Evolutionary conservation across 108 stramenopile species (phyloP), one percentile per base, ranked within the genome.

Genomic region (Chaetoceros tenuissimus): DNA sequence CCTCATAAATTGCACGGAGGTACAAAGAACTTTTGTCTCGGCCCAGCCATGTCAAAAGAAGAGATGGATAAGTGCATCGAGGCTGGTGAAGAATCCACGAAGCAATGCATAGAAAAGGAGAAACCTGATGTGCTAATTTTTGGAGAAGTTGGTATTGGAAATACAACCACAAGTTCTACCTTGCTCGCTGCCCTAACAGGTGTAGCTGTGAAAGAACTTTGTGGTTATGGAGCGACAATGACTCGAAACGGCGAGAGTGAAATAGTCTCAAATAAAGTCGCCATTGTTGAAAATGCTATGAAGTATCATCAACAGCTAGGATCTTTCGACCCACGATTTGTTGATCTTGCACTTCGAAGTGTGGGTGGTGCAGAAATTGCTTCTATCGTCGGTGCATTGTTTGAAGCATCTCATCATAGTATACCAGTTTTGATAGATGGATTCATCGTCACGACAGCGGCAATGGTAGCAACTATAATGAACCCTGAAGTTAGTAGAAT

Each of bases 61-160:
- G 69, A 86, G 55, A 43, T 68, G 17, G 60, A 70, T 1, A 53
- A 55, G 31, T 81, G 77, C 48, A 55, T 88, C 0, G 2, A 2
- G 7, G 66, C 51, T 0, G 90, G 90, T 2, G 53, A 67, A 23
- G 53, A 64, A 0, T 67, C 67, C 31, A 55, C 77, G 23, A 46
- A 26, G 8, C 46, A 52, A 23, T 23, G 62, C 34, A 66, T 79
- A 0, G 48, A 68, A 26, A 67, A 75, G 27, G 29, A 48, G 16
- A 24, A 24, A 0, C 60, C 61, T 24, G 43, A 56, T 30, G 56
- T 77, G 26, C 40, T 92, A 2, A 55, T 62, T 13, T 67, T 92
- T 44, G 90, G 90, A 43, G 90, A 92, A 62, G 75, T 92, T 19
- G 90, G 90, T 3, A 92, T 92, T 44, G 86, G 90, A 7, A 92